phyloP scores from a whole-genome alignment of 2,329 filamentous ascomycete species.

The Penicillium rolfsii region DNA sequence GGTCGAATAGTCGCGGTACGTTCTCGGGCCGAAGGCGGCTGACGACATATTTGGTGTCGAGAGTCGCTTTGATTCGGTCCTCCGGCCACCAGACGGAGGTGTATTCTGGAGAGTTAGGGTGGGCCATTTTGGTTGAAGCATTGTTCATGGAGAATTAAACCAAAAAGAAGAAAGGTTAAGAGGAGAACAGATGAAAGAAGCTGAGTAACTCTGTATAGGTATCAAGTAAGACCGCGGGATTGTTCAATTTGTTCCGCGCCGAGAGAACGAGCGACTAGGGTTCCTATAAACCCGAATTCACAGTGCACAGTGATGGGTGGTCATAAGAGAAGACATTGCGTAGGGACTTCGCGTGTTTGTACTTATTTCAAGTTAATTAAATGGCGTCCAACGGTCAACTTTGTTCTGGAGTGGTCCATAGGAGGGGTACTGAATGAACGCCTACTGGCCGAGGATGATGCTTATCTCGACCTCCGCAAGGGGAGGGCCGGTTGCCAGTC shows the following conservation, averaged over 20 bases:
- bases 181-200: background rate
- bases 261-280: background rate
- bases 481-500: conserved; percentile 24
- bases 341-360: background rate
- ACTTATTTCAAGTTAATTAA: background rate
- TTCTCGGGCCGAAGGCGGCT: conserved; percentile 40
- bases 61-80: conserved; percentile 48
- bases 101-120: conserved; percentile 20
- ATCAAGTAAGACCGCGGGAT: background rate
- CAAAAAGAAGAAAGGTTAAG: background rate
- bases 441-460: conserved; percentile 20
- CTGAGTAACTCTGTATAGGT: background rate
- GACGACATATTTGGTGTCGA: conserved; percentile 47
- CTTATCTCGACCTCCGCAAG: conserved; percentile 36
- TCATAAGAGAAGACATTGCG: background rate
- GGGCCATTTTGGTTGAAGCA: conserved; percentile 20
- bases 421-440: conserved; percentile 2
- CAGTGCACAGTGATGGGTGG: background rate
- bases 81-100: conserved; percentile 52
- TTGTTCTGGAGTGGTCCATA: background rate
- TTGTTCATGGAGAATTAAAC: conserved; percentile 4
- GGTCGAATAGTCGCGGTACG: conserved; percentile 43
- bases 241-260: background rate
- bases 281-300: background rate
- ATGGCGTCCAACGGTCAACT: conserved; percentile 13